A percentile compares a stretch with the other conserved stretches of the same genome.
Conservation (phyloP, 768 basidiomycete genomes). For the Nidularia pulvinata region DNA sequence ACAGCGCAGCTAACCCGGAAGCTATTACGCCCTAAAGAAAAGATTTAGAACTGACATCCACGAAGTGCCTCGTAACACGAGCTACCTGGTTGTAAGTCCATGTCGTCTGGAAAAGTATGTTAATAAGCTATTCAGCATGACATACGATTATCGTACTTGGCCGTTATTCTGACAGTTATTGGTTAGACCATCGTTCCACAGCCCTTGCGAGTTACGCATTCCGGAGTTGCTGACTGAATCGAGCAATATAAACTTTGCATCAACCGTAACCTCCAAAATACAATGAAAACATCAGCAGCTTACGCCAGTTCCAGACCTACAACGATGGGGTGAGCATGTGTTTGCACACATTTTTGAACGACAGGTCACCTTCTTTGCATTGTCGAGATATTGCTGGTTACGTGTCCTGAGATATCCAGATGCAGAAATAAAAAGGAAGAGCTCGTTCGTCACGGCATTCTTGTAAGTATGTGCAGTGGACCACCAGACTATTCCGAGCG, state of each 20-base stretch:
- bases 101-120: conserved; percentile 33
- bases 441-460: conserved; percentile 61
- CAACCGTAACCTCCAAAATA: not conserved
- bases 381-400: conserved; percentile 39
- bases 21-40: conserved; percentile 49
- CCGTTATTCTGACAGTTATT: conserved; percentile 40
- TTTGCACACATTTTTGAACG: not conserved
- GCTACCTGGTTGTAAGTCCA: conserved; percentile 62
- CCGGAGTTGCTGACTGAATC: conserved; percentile 35
- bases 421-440: conserved; percentile 53
- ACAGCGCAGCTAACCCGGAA: conserved; percentile 48
- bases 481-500: conserved; percentile 50
- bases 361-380: conserved; percentile 40
- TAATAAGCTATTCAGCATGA: not conserved
- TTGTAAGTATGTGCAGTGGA: conserved; percentile 54
- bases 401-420: conserved; percentile 37
- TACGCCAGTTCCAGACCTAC: conserved; percentile 35
- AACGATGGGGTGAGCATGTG: too few relatives aligned
- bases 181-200: conserved; percentile 44
- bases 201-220: conserved; percentile 42
- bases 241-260: not conserved
- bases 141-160: conserved; percentile 21
- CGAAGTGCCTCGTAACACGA: not conserved
- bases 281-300: conserved; percentile 7
- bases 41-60: not conserved